phyloP scores from a whole-genome alignment of 257 asterid genomes.

The Primulina eburnea region DNA sequence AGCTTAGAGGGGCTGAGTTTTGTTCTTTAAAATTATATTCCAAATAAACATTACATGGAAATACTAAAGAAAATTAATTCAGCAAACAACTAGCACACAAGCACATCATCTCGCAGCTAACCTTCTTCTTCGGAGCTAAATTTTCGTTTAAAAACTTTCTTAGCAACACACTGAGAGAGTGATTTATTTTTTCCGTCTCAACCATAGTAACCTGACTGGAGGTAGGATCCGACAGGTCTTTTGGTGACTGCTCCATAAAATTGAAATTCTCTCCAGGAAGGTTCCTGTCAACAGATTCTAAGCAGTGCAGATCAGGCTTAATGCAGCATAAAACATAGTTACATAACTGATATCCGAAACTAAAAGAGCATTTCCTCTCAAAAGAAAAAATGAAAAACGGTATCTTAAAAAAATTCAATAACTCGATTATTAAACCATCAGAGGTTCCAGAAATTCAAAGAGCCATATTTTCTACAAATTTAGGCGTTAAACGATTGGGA shows the following conservation, averaged over 20 bases:
- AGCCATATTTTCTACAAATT: not conserved
- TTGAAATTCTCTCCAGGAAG: constrained; percentile 27
- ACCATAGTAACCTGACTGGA: constrained; percentile 26
- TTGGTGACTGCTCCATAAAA: constrained; percentile 30
- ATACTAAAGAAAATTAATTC: not conserved
- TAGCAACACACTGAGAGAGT: constrained; percentile 32
- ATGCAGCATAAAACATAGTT: constrained; percentile 18
- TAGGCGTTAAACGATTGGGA: constrained; percentile 6
- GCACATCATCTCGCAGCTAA: constrained; percentile 24
- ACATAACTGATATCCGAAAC: not conserved
- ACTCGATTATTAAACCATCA: not conserved
- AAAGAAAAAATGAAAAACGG: not conserved
- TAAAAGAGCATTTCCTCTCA: not conserved
- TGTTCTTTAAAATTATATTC: constrained; percentile 5
- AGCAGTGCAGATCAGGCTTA: constrained; percentile 30
- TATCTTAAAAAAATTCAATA: not conserved
- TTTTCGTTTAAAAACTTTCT: constrained; percentile 54
- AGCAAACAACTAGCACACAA: not conserved
- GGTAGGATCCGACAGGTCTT: constrained; percentile 24
- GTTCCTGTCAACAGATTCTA: constrained; percentile 55
- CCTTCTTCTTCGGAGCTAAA: constrained; percentile 64
- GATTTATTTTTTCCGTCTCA: constrained; percentile 29
- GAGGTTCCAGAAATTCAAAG: not conserved
- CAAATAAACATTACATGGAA: not conserved
- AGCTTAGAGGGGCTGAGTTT: not conserved